A percentile compares a stretch with the other conserved stretches of the same genome.
These are phyloP conservation scores for Wickerhamomyces queroliae DNA, from an alignment of 805 yeast species.

Conservation along the genomic window DNA sequence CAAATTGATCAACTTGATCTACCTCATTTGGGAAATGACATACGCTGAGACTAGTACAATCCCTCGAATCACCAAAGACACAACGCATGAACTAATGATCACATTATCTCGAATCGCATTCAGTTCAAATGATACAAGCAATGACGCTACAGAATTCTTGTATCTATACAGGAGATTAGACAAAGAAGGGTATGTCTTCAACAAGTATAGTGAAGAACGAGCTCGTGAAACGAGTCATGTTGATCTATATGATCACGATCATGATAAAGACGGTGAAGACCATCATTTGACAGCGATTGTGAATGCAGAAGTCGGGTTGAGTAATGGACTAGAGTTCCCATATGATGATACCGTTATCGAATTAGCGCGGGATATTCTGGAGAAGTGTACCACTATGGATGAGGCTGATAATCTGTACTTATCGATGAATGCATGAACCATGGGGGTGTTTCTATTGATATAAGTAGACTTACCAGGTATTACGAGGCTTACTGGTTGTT, in stretches of 20 bases:
- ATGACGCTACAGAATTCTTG: constrained; percentile 32
- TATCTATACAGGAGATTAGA: constrained; percentile 28
- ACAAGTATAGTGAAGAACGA: constrained; percentile 36
- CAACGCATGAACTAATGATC: constrained; percentile 40
- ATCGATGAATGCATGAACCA: constrained; percentile 43
- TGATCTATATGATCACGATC: constrained; percentile 19
- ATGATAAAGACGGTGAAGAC: too few relatives aligned
- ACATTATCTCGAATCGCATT: constrained; percentile 49
- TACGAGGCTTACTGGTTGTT: too few relatives aligned
- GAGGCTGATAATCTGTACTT: constrained; percentile 72
- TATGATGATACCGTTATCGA: constrained; percentile 61
- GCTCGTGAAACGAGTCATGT: constrained; percentile 32
- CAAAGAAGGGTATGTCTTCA: constrained; percentile 28
- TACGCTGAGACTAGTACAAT: constrained; percentile 2
- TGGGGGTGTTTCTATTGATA: neutral
- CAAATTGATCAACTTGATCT: constrained; percentile 12
- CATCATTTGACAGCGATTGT: constrained; percentile 20
- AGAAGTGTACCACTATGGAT: constrained; percentile 62
- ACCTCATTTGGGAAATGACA: constrained; percentile 20
- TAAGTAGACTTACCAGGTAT: too few relatives aligned
- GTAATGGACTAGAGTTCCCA: constrained; percentile 58
- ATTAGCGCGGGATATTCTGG: constrained; percentile 65
- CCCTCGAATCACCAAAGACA: constrained; percentile 23
- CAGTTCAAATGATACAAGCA: constrained; percentile 35
- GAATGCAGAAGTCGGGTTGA: constrained; percentile 35